These are phyloP conservation scores for Grigorovia jiainica DNA, from an alignment of 805 yeast species.

Conservation along the genomic window DNA sequence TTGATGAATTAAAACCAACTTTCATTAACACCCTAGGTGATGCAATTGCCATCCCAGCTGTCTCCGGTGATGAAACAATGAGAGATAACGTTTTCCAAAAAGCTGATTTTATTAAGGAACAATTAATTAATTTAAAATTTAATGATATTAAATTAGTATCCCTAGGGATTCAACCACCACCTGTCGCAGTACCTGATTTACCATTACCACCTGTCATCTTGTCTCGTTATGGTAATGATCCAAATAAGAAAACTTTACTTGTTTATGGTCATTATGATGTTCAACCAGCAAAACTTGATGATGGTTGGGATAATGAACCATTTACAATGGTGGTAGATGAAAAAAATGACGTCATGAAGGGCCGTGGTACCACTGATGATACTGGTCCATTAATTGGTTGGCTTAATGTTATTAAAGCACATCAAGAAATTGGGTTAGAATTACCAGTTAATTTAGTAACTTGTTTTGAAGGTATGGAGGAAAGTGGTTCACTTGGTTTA, in stretches of 20 bases:
- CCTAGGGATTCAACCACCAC: conserved; percentile 88
- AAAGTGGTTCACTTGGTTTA: conserved; percentile 88
- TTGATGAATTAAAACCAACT: conserved; percentile 64
- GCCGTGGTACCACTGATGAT: conserved; percentile 95
- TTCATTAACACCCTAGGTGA: conserved; percentile 63
- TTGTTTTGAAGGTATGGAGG: conserved; percentile 99
- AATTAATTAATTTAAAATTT: conserved; percentile 68
- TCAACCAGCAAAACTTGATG: conserved; percentile 87
- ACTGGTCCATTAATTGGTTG: conserved; percentile 98
- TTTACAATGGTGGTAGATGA: conserved; percentile 57
- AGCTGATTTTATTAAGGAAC: conserved; percentile 69
- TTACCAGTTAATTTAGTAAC: conserved; percentile 87
- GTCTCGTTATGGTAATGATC: conserved; percentile 76
- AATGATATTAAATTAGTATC: conserved; percentile 72
- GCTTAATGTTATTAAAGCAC: conserved; percentile 90
- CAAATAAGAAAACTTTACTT: conserved; percentile 76
- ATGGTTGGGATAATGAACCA: conserved; percentile 95
- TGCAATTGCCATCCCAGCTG: conserved; percentile 94
- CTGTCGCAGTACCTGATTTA: conserved; percentile 55
- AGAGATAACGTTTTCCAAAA: conserved; percentile 86
- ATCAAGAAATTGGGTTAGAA: conserved; percentile 71
- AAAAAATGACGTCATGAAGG: conserved; percentile 62
- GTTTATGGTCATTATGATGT: conserved; percentile 98
- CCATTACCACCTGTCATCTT: conserved; percentile 92
- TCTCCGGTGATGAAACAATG: conserved; percentile 78